Conservation (phyloP, 2,329 filamentous ascomycete genomes). For the Hypoxylon sp. region DNA sequence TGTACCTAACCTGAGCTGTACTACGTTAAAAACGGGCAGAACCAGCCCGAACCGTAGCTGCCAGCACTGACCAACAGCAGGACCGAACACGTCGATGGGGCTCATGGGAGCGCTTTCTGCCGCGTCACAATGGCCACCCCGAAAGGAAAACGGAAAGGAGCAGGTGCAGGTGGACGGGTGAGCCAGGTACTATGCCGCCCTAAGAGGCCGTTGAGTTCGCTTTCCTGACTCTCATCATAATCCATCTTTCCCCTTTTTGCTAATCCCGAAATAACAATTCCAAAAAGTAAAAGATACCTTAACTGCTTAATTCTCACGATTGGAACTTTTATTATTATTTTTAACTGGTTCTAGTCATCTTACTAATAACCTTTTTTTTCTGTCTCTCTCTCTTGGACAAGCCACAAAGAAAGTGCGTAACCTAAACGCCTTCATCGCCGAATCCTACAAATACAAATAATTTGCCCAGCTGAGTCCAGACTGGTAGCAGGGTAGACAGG, state of each 20-base stretch:
- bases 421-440: not conserved
- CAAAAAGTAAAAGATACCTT: slow-evolving; percentile 1
- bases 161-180: slow-evolving; percentile 15
- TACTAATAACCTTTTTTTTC: slow-evolving; percentile 8
- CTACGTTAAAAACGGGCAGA: slow-evolving; percentile 6
- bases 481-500: not conserved
- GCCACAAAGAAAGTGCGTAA: not conserved
- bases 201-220: slow-evolving; percentile 13
- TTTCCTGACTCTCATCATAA: slow-evolving; percentile 20
- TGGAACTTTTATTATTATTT: slow-evolving; percentile 8
- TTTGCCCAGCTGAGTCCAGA: slow-evolving; percentile 9
- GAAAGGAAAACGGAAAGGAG: slow-evolving; percentile 22
- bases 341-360: not conserved
- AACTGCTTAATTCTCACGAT: slow-evolving; percentile 9
- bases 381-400: not conserved
- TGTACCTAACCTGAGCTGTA: slow-evolving; percentile 10
- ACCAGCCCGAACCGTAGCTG: slow-evolving; percentile 7
- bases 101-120: slow-evolving; percentile 37
- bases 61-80: slow-evolving; percentile 22
- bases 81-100: slow-evolving; percentile 29
- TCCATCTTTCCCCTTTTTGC: slow-evolving; percentile 24
- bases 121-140: slow-evolving; percentile 47
- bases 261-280: slow-evolving; percentile 16
- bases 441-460: slow-evolving; percentile 5
- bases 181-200: slow-evolving; percentile 18